These are phyloP conservation scores for Penicillium sp. DNA, from an alignment of 2,329 filamentous ascomycete species.

Conservation along the genomic window DNA sequence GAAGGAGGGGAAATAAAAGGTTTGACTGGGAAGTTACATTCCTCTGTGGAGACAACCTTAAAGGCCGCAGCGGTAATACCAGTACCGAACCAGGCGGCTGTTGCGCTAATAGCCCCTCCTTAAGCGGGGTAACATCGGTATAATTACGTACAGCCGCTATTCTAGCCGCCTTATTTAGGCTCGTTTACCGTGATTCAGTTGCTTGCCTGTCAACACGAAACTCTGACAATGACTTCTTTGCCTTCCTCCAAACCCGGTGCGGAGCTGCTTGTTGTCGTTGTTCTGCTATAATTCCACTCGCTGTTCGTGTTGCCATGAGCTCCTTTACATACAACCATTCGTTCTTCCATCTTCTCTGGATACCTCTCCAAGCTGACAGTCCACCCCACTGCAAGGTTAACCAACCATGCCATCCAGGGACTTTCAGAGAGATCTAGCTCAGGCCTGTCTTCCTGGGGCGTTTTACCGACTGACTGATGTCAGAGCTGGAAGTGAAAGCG, in stretches of 20 bases:
- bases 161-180: not conserved
- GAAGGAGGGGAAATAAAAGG: not conserved
- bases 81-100: not conserved
- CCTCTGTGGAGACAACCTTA: not conserved
- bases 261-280: not conserved
- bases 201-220: not conserved
- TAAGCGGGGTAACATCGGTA: not conserved
- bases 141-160: not conserved
- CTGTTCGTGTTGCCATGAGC: not conserved
- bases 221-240: not conserved
- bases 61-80: not conserved
- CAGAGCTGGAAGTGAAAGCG: constrained; percentile 69
- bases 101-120: not conserved
- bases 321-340: not conserved
- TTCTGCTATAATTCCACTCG: not conserved
- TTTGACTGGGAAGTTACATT: not conserved
- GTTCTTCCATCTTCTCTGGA: not conserved
- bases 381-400: not conserved
- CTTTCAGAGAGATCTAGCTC: constrained; percentile 65
- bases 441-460: constrained; percentile 41
- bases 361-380: not conserved
- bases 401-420: constrained; percentile 66
- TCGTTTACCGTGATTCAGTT: not conserved
- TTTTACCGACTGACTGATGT: constrained; percentile 61
- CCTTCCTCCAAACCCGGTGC: not conserved